Evolutionary conservation across 129 eudicot genomes (phyloP).

Genomic region (Solidago caesia): DNA sequence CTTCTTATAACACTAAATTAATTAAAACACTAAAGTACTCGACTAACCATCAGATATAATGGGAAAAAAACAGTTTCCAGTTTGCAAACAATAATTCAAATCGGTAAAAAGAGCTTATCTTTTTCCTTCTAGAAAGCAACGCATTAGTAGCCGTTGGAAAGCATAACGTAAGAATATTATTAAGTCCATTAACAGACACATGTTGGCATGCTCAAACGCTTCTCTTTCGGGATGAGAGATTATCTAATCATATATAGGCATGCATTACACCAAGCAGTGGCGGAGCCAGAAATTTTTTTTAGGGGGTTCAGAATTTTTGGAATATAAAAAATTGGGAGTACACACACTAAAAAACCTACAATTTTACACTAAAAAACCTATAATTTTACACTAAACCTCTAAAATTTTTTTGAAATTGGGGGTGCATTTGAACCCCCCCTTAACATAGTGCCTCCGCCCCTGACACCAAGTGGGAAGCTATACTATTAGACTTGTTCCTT

Average conservation of each 20-base stretch:
- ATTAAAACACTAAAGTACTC: neutral
- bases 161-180: neutral
- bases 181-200: neutral
- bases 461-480: neutral
- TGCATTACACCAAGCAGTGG: neutral
- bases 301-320: too few species aligned
- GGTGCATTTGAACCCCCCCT: too few species aligned
- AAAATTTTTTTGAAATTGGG: too few species aligned
- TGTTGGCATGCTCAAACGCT: neutral
- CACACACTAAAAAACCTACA: too few species aligned
- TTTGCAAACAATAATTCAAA: neutral
- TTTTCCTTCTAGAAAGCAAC: neutral
- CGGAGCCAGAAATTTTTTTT: too few species aligned
- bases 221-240: neutral
- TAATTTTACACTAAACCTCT: too few species aligned
- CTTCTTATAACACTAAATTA: conserved; percentile 1
- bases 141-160: neutral
- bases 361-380: too few species aligned
- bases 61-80: neutral
- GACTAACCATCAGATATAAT: neutral
- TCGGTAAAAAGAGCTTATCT: neutral
- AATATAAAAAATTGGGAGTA: too few species aligned
- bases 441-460: too few species aligned
- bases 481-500: neutral
- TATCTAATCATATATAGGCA: neutral